A percentile compares a stretch with the other conserved stretches of the same genome.
These are phyloP conservation scores for Talaromyces sp. DNA, from an alignment of 2,329 filamentous ascomycete species.

Conservation along the genomic window DNA sequence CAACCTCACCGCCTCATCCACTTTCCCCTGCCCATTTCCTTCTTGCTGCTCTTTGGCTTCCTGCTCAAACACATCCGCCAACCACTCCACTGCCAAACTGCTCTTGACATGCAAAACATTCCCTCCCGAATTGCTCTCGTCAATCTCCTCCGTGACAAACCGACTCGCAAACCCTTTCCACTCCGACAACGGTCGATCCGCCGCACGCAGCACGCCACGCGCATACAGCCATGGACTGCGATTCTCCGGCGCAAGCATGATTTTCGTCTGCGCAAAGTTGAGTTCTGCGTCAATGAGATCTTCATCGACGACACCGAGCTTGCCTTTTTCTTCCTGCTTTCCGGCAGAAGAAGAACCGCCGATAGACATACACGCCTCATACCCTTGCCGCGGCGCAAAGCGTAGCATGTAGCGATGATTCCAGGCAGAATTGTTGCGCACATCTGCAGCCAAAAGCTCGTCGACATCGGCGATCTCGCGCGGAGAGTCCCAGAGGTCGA, in stretches of 20 bases:
- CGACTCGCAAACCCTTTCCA: conserved; percentile 50
- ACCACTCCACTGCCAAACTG: conserved; percentile 52
- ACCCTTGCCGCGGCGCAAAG: conserved; percentile 56
- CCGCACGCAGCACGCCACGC: conserved; percentile 65
- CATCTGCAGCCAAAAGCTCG: conserved; percentile 66
- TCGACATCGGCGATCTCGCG: conserved; percentile 66
- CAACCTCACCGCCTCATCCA: conserved; percentile 57
- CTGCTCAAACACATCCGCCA: conserved; percentile 41
- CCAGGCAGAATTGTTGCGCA: conserved; percentile 96
- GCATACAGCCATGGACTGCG: conserved; percentile 93
- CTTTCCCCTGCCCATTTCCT: too few species aligned
- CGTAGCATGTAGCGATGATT: conserved; percentile 94
- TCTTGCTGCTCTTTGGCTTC: conserved; percentile 38
- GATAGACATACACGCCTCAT: conserved; percentile 29
- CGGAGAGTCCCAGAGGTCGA: conserved; percentile 51
- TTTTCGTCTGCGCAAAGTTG: conserved; percentile 65
- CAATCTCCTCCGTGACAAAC: conserved; percentile 47
- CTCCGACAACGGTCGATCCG: conserved; percentile 44
- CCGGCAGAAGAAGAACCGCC: too few species aligned
- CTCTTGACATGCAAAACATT: conserved; percentile 46
- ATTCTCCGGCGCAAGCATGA: conserved; percentile 80
- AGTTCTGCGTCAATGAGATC: conserved; percentile 69
- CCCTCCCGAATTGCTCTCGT: conserved; percentile 20
- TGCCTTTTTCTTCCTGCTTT: conserved; percentile 21
- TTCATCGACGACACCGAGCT: conserved; percentile 47